Conservation (phyloP, 495 filamentous ascomycete genomes). For the Tuber microsphaerosporum region DNA sequence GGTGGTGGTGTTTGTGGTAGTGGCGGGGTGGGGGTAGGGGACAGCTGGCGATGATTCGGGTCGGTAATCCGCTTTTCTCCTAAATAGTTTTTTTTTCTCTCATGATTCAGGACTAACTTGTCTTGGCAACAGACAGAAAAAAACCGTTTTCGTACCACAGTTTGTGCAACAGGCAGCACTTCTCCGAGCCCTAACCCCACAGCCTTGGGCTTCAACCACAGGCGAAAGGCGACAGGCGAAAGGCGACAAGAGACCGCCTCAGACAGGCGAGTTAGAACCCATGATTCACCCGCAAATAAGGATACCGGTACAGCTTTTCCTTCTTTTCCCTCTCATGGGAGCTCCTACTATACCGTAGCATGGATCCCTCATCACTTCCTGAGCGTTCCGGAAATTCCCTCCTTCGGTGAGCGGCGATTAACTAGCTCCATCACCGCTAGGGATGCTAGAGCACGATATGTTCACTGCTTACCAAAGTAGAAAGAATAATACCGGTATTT, state of each 20-base stretch:
- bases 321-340: not conserved
- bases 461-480: not conserved
- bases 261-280: not conserved
- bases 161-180: not conserved
- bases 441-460: not conserved
- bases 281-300: not conserved
- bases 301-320: not conserved
- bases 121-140: not conserved
- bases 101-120: not conserved
- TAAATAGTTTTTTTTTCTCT: not conserved
- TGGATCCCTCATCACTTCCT: not conserved
- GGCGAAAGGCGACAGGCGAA: too few species aligned
- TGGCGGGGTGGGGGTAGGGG: not conserved
- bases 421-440: not conserved
- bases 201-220: not conserved
- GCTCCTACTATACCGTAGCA: not conserved
- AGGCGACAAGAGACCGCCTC: not conserved
- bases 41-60: not conserved
- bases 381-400: not conserved
- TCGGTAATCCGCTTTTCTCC: not conserved
- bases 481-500: not conserved
- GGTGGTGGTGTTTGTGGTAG: not conserved
- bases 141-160: not conserved
- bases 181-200: not conserved
- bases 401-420: not conserved